phyloP scores from a whole-genome alignment of 192 early-diverging fungal genomes.

The Coemansia sp. region DNA sequence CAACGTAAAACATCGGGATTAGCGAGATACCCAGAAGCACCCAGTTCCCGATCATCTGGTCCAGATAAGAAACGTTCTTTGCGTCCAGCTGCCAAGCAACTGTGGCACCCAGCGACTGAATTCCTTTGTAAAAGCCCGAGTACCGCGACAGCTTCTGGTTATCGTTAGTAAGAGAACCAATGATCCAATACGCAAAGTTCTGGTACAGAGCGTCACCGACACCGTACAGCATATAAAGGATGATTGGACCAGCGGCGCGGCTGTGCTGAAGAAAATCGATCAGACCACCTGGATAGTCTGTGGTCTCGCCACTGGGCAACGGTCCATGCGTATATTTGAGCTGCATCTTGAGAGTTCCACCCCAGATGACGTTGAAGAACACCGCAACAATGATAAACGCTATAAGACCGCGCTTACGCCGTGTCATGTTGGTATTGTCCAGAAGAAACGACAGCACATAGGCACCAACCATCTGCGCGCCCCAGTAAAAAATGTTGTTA shows the following conservation, averaged over 20 bases:
- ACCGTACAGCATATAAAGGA: conserved; percentile 77
- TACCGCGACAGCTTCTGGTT: conserved; percentile 69
- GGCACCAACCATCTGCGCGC: conserved; percentile 74
- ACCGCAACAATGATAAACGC: conserved; percentile 56
- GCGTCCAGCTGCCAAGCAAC: conserved; percentile 74
- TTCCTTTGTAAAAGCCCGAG: conserved; percentile 88
- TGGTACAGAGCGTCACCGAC: conserved; percentile 83
- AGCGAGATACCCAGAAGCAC: conserved; percentile 57
- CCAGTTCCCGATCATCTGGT: conserved; percentile 62
- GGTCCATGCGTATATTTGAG: conserved; percentile 48
- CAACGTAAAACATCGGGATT: conserved; percentile 50
- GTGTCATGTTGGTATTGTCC: conserved; percentile 58
- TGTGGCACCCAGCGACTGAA: conserved; percentile 78
- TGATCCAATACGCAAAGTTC: conserved; percentile 79
- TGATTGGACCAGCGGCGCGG: conserved; percentile 59
- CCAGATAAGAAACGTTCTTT: conserved; percentile 42
- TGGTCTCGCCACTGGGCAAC: conserved; percentile 12
- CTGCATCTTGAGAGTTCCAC: conserved; percentile 66
- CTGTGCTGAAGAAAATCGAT: conserved; percentile 54
- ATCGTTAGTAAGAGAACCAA: conserved; percentile 85
- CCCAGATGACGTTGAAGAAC: conserved; percentile 64
- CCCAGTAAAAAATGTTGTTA: conserved; percentile 84
- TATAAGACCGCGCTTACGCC: conserved; percentile 64
- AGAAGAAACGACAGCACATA: conserved; percentile 67
- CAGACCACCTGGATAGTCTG: conserved; percentile 27